Percentiles rank a stretch among this genome's conserved stretches.
These are phyloP conservation scores for Artemisia argyi DNA, from an alignment of 129 eudicot genomes.

Conservation along the genomic window DNA sequence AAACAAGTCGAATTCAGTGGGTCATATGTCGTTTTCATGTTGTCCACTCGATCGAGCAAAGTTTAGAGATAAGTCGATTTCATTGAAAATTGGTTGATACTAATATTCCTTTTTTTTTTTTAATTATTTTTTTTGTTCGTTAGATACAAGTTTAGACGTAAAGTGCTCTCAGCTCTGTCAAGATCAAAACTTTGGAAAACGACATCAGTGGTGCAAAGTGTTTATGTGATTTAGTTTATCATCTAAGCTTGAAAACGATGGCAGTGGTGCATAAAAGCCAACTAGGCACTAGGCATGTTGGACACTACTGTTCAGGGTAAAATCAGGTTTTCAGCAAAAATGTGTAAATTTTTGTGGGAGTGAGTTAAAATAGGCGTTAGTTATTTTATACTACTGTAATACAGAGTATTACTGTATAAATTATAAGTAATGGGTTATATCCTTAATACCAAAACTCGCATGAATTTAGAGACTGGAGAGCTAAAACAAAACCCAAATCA, in stretches of 20 bases:
- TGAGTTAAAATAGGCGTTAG: no score
- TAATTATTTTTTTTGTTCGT: no score
- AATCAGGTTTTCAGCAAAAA: no score
- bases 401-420: no score
- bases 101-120: neutral
- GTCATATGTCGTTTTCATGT: neutral
- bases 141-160: neutral
- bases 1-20: conserved; percentile 2
- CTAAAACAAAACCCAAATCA: no score
- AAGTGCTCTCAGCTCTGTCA: conserved; percentile 1
- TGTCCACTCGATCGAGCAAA: neutral
- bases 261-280: neutral
- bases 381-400: no score
- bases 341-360: no score
- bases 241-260: conserved; percentile 7
- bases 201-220: conserved; percentile 7
- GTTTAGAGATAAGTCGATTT: neutral
- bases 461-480: no score
- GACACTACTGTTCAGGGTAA: no score
- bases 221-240: neutral
- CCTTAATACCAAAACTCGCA: no score
- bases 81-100: neutral
- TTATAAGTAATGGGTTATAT: no score
- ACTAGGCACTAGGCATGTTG: no score
- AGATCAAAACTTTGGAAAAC: conserved; percentile 3